Evolutionary conservation across 1,284 basidiomycete species (phyloP), one percentile per base, ranked within the genome.

Genomic region (Stereum hirsutum): DNA sequence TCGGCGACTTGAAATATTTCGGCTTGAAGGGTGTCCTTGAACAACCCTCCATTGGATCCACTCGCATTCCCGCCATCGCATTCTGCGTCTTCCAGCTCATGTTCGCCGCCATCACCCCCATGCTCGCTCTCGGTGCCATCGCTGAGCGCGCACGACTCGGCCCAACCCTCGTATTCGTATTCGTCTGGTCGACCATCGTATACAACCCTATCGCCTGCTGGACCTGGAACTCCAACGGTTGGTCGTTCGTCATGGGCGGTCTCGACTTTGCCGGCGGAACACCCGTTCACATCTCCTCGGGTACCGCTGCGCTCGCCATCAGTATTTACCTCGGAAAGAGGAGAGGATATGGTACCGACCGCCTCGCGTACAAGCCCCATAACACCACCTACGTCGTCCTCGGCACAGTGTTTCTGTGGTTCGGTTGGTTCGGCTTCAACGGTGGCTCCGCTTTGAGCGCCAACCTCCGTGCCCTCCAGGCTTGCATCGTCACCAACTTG

Each of bases 361-460:
- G 87, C 26, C 77, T 93, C 28, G 88, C 89, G 2, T 88, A 92
- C 78, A 89, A 93, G 69, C 82, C 89, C 5, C 78, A 90, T 62
- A 89, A 89, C 61, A 87, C 84, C 2, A 80, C 82, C 34, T 91
- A 94, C 61, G 89, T 98, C 52, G 72, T 97, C 42, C 70, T 99
- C 44, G 94, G 94, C 41, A 98, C 95, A 0, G 78, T 83, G 11
- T 81, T 98, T 65, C 87, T 98, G 46, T 98, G 93, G 94, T 93
- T 96, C 56, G 94, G 93, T n/a, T 97, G 94, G 94, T 92, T 94
- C 57, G 93, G 86, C 7, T 84, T 81, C 74, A 94, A 94, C 65
- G 91, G 91, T 33, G 89, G 89, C 30, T 85, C 79, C 12, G 89
- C 89, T 7, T 71, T 91, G 47, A 74, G 78, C 26, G 91, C 91